Percentiles rank a stretch among this genome's conserved stretches.
Evolutionary conservation across 2,329 filamentous ascomycete genomes (phyloP).

Genomic region (Sporothrix sp.): DNA sequence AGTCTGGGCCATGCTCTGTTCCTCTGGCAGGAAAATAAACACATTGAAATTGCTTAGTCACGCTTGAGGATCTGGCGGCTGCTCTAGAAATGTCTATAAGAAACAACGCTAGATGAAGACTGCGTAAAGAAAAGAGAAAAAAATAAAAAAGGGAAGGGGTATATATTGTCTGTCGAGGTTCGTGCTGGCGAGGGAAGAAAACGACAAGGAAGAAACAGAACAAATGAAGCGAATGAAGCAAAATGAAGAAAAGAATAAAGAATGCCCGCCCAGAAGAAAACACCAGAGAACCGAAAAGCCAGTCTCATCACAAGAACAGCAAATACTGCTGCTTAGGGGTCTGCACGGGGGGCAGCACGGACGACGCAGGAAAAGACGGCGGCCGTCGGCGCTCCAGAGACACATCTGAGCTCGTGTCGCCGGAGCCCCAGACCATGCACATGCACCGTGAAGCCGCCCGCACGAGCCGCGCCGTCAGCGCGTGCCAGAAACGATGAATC

Average conservation of each 20-base stretch:
- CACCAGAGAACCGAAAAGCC: not conserved
- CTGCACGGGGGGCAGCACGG: too few relatives aligned
- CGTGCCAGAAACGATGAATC: too few relatives aligned
- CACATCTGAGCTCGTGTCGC: not conserved
- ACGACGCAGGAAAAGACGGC: too few relatives aligned
- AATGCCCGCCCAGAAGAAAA: not conserved
- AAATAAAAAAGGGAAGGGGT: not conserved
- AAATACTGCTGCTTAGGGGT: not conserved
- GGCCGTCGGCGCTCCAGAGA: too few relatives aligned
- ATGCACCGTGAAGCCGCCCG: not conserved
- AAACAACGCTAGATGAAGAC: too few relatives aligned
- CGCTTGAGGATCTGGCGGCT: too few relatives aligned
- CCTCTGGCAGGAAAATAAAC: too few relatives aligned
- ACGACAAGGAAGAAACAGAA: not conserved
- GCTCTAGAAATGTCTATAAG: not conserved
- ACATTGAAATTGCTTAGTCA: too few relatives aligned
- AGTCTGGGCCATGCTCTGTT: slow-evolving; percentile 3
- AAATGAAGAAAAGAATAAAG: not conserved
- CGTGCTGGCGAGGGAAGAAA: not conserved
- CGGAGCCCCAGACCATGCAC: too few relatives aligned
- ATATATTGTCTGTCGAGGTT: slow-evolving; percentile 5
- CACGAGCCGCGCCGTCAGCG: not conserved
- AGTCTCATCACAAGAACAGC: not conserved
- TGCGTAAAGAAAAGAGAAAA: not conserved
- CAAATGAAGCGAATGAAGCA: not conserved